A percentile compares a stretch with the other conserved stretches of the same genome.
Evolutionary conservation across 441 rosid genomes (phyloP).

Genomic region (Mallotus japonicus): DNA sequence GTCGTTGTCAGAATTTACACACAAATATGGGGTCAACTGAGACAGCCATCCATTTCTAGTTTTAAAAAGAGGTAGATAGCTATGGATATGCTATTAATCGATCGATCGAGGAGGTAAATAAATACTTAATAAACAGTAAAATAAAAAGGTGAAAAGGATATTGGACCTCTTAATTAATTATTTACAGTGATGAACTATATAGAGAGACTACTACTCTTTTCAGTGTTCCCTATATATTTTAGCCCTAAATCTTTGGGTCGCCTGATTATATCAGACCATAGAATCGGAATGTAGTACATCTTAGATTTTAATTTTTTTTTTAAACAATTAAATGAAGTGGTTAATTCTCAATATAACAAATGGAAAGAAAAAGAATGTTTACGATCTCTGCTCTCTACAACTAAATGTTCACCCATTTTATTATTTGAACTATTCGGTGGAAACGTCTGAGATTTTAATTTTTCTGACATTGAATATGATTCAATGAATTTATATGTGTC

Average conservation of each 20-base stretch:
- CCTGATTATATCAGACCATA: neutral
- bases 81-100: neutral
- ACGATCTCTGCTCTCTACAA: too few species aligned
- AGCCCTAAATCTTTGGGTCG: constrained; percentile 7
- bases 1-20: neutral
- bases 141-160: neutral
- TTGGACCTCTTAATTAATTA: too few species aligned
- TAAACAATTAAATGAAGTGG: too few species aligned
- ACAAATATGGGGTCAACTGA: constrained; percentile 1
- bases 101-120: neutral
- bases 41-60: neutral
- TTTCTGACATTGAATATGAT: too few species aligned
- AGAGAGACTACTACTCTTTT: neutral
- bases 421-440: too few species aligned
- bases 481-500: too few species aligned
- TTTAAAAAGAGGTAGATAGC: neutral
- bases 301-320: neutral
- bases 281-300: neutral
- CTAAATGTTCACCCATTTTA: too few species aligned
- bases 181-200: too few species aligned
- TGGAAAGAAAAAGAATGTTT: too few species aligned
- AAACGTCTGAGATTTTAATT: too few species aligned
- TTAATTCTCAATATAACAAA: too few species aligned
- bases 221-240: neutral
- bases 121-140: neutral